These are phyloP conservation scores for Triticum turgidum DNA, from an alignment of 176 grass and related monocot genomes.

Conservation along the genomic window DNA sequence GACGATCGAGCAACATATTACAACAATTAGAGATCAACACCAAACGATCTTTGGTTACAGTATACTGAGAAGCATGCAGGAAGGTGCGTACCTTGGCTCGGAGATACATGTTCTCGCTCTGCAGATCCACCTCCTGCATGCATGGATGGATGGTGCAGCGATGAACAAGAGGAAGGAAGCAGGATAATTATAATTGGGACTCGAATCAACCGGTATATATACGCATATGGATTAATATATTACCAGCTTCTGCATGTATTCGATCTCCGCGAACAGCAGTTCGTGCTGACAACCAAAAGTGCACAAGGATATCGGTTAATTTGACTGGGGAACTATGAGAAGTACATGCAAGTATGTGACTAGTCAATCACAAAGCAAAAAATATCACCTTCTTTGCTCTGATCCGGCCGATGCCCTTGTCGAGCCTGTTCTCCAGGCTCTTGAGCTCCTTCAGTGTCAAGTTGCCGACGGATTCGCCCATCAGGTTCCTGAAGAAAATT, in stretches of 20 bases:
- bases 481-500: neutral
- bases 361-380: neutral
- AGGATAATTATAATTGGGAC: neutral
- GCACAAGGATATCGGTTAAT: neutral
- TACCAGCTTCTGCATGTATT: slow-evolving; percentile 16
- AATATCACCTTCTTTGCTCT: neutral
- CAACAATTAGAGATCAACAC: neutral
- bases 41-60: neutral
- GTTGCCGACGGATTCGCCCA: slow-evolving; percentile 6
- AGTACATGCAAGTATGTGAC: neutral
- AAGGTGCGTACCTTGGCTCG: slow-evolving; percentile 3
- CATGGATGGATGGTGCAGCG: neutral
- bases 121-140: neutral
- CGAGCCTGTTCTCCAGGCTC: slow-evolving; percentile 13
- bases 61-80: neutral
- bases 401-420: slow-evolving; percentile 6
- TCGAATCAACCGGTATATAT: neutral
- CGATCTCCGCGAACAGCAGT: slow-evolving; percentile 11
- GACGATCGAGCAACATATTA: too few species aligned
- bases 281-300: neutral
- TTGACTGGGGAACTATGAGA: neutral
- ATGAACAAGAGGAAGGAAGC: neutral
- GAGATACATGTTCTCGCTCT: slow-evolving; percentile 19
- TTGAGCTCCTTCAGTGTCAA: slow-evolving; percentile 1
- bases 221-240: neutral